Evolutionary conservation across 345 rosid species (phyloP).

Genomic region (Rhizophora apiculata): DNA sequence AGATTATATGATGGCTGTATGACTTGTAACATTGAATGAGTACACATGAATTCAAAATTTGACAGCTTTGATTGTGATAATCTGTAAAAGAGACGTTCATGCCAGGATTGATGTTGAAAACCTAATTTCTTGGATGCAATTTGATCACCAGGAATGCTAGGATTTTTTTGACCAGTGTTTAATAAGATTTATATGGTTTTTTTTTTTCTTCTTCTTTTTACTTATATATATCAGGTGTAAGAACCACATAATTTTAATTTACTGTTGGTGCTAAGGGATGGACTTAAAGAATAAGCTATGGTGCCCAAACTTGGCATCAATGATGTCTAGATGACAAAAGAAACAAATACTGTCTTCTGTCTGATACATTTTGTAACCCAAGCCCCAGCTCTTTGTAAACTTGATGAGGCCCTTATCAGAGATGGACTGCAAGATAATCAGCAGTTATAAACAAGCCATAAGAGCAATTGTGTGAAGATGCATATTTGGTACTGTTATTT

Average conservation of each 20-base stretch:
- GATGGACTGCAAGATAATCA: neutral
- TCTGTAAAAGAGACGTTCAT: neutral
- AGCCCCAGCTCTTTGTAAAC: neutral
- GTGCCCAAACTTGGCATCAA: neutral
- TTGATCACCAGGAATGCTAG: neutral
- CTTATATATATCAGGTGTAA: neutral
- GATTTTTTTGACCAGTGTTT: neutral
- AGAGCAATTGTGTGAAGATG: neutral
- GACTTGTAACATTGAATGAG: too few relatives aligned
- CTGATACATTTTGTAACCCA: neutral
- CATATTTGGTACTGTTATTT: too few relatives aligned
- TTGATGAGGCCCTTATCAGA: too few relatives aligned
- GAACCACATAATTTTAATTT: neutral
- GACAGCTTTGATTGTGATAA: neutral
- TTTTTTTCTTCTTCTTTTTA: neutral
- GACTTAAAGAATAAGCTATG: neutral
- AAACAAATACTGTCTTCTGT: neutral
- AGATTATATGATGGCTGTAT: too few relatives aligned
- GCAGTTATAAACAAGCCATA: neutral
- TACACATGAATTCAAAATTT: neutral
- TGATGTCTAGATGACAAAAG: neutral
- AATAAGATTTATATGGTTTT: neutral
- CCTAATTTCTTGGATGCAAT: neutral
- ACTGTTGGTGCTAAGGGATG: neutral
- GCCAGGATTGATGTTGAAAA: neutral